Percentiles rank a stretch among this genome's conserved stretches.
Conservation (phyloP, 441 rosid species). For the Melastoma candidum region DNA sequence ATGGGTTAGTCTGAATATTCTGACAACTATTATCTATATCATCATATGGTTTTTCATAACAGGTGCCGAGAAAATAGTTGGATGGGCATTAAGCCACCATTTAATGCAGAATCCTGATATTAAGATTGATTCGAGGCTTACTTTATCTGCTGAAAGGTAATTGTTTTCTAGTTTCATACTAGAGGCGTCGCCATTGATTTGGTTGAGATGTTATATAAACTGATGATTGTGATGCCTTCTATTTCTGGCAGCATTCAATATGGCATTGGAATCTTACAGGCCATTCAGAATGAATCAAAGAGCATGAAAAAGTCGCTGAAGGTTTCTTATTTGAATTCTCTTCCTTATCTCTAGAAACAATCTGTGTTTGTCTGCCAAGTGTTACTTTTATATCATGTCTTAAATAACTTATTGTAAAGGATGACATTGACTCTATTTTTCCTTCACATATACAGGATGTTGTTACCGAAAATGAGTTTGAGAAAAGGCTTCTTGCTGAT, state of each 20-base stretch:
- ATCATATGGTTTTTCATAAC: slow-evolving; percentile 14
- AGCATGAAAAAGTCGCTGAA: slow-evolving; percentile 77
- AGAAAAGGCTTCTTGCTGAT: slow-evolving; percentile 81
- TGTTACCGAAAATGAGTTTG: slow-evolving; percentile 88
- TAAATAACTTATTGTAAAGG: slow-evolving; percentile 4
- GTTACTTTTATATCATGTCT: slow-evolving; percentile 2
- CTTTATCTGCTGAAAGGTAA: slow-evolving; percentile 71
- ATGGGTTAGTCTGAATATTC: neutral
- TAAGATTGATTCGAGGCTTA: slow-evolving; percentile 42
- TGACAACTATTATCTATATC: too few species aligned
- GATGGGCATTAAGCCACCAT: slow-evolving; percentile 84
- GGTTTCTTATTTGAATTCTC: slow-evolving; percentile 29
- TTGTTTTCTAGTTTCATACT: slow-evolving; percentile 13
- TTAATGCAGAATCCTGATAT: slow-evolving; percentile 61
- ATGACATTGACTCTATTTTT: slow-evolving; percentile 9
- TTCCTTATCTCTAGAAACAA: neutral
- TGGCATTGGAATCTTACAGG: slow-evolving; percentile 68
- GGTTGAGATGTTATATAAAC: neutral
- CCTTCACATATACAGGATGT: slow-evolving; percentile 49
- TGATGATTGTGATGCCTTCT: slow-evolving; percentile 17
- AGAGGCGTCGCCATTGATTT: slow-evolving; percentile 9
- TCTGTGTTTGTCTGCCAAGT: neutral
- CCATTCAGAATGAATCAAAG: slow-evolving; percentile 62
- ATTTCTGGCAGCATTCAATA: slow-evolving; percentile 60
- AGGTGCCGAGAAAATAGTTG: slow-evolving; percentile 85